phyloP scores from a whole-genome alignment of 2,329 filamentous ascomycete genomes.

The Leptographium radiaticola region DNA sequence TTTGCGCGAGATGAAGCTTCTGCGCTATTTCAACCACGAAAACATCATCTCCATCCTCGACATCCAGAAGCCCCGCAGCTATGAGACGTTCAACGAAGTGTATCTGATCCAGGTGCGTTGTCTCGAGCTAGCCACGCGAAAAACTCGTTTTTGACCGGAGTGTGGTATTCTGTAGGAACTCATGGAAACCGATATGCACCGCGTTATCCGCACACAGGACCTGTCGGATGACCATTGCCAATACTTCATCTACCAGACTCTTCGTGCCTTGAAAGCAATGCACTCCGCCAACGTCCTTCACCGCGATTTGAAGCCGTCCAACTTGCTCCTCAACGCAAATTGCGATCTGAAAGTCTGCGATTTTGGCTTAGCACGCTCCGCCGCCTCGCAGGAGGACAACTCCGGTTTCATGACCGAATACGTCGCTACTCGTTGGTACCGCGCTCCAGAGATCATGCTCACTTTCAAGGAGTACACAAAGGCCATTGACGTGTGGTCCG shows the following conservation, averaged over 20 bases:
- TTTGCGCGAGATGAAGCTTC: slow-evolving; percentile 95
- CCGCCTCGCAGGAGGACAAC: slow-evolving; percentile 95
- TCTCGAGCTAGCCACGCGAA: background rate
- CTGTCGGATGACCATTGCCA: slow-evolving; percentile 98
- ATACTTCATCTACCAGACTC: slow-evolving; percentile 99
- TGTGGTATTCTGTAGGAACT: slow-evolving; percentile 51
- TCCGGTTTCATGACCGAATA: slow-evolving; percentile 99
- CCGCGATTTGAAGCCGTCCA: slow-evolving; percentile 93
- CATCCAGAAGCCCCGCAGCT: slow-evolving; percentile 95
- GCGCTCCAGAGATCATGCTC: slow-evolving; percentile 98
- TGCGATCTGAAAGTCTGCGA: slow-evolving; percentile 99
- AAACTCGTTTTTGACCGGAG: too few relatives aligned
- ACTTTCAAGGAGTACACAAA: slow-evolving; percentile 99
- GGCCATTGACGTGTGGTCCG: slow-evolving; percentile 98
- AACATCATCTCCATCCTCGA: slow-evolving; percentile 99
- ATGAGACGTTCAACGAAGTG: slow-evolving; percentile 92
- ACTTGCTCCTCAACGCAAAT: slow-evolving; percentile 92
- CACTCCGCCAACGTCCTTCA: slow-evolving; percentile 97
- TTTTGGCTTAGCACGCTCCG: slow-evolving; percentile 89
- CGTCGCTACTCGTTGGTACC: slow-evolving; percentile 97
- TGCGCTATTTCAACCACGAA: slow-evolving; percentile 98
- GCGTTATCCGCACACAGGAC: slow-evolving; percentile 96
- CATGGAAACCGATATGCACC: slow-evolving; percentile 99
- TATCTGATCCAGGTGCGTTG: slow-evolving; percentile 80
- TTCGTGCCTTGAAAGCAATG: slow-evolving; percentile 96